Conservation (phyloP, 768 basidiomycete species). For the Suillus hirtellus region DNA sequence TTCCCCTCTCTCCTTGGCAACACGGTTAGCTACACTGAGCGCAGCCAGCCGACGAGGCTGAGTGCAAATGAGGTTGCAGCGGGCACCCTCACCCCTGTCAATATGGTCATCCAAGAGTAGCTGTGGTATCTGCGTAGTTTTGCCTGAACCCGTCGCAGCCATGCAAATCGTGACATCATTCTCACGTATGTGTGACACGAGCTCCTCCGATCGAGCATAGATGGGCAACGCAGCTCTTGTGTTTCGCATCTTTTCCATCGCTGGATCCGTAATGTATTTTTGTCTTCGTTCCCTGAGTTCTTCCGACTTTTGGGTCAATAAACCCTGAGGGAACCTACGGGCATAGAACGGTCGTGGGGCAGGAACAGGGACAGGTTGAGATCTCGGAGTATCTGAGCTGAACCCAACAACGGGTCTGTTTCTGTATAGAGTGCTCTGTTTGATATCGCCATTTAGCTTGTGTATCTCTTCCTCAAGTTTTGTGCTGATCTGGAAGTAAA, state of each 20-base stretch:
- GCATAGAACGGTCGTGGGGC: conserved; percentile 21
- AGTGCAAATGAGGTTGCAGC: conserved; percentile 89
- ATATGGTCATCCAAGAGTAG: conserved; percentile 86
- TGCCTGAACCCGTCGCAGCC: conserved; percentile 90
- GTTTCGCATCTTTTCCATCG: conserved; percentile 63
- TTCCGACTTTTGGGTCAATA: conserved; percentile 54
- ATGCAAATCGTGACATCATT: conserved; percentile 89
- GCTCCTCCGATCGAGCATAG: conserved; percentile 60
- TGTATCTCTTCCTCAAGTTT: conserved; percentile 67
- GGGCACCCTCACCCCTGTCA: conserved; percentile 71
- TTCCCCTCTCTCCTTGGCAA: conserved; percentile 86
- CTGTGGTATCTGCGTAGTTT: conserved; percentile 95
- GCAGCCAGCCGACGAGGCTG: conserved; percentile 92
- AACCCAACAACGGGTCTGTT: conserved; percentile 52
- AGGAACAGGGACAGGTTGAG: conserved; percentile 9
- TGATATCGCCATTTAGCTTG: conserved; percentile 68
- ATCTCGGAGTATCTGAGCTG: conserved; percentile 12
- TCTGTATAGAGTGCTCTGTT: conserved; percentile 60
- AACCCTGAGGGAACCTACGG: conserved; percentile 30
- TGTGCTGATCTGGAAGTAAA: conserved; percentile 65
- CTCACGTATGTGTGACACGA: conserved; percentile 65
- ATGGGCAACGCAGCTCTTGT: conserved; percentile 75
- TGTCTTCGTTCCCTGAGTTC: conserved; percentile 54
- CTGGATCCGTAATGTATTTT: conserved; percentile 60
- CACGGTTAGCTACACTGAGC: conserved; percentile 87